phyloP scores from a whole-genome alignment of 2,329 filamentous ascomycete species.

The Lecanicillium sp. region DNA sequence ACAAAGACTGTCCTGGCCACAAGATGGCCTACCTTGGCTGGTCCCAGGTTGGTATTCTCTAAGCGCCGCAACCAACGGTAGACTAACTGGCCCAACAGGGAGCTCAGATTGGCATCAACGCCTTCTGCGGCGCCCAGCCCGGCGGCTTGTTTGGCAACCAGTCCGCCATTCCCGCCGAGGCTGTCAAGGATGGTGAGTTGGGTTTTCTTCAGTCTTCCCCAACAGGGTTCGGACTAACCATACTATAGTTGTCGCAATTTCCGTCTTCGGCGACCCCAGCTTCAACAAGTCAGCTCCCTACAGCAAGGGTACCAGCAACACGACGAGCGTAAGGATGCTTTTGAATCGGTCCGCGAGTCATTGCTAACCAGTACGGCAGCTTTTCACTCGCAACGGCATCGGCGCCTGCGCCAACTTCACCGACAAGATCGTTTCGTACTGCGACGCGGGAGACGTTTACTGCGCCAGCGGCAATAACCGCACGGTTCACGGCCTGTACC shows the following conservation, averaged over 20 bases:
- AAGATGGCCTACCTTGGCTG: slow-evolving; percentile 38
- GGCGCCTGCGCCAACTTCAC: slow-evolving; percentile 30
- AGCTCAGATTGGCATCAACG: slow-evolving; percentile 32
- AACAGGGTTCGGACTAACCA: slow-evolving; percentile 11
- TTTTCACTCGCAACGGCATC: slow-evolving; percentile 31
- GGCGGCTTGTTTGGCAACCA: slow-evolving; percentile 24
- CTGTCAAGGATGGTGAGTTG: slow-evolving; percentile 29
- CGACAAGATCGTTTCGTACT: slow-evolving; percentile 33
- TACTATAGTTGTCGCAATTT: slow-evolving; percentile 33
- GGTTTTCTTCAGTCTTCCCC: too few relatives aligned
- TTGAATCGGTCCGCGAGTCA: neutral
- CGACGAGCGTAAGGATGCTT: slow-evolving; percentile 31
- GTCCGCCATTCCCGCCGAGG: slow-evolving; percentile 20
- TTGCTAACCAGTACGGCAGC: slow-evolving; percentile 19
- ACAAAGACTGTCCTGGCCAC: slow-evolving; percentile 29
- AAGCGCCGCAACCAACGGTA: too few relatives aligned
- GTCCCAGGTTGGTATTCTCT: slow-evolving; percentile 29
- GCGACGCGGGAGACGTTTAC: slow-evolving; percentile 36
- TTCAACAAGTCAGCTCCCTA: slow-evolving; percentile 31
- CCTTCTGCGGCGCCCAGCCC: slow-evolving; percentile 32
- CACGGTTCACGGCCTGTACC: slow-evolving; percentile 30
- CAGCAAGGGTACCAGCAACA: slow-evolving; percentile 31
- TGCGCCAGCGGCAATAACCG: slow-evolving; percentile 29
- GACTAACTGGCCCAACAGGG: slow-evolving; percentile 23
- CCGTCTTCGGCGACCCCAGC: slow-evolving; percentile 37